A percentile compares a stretch with the other conserved stretches of the same genome.
Conservation (phyloP, 1,284 basidiomycete genomes). For the Malassezia arunalokei region DNA sequence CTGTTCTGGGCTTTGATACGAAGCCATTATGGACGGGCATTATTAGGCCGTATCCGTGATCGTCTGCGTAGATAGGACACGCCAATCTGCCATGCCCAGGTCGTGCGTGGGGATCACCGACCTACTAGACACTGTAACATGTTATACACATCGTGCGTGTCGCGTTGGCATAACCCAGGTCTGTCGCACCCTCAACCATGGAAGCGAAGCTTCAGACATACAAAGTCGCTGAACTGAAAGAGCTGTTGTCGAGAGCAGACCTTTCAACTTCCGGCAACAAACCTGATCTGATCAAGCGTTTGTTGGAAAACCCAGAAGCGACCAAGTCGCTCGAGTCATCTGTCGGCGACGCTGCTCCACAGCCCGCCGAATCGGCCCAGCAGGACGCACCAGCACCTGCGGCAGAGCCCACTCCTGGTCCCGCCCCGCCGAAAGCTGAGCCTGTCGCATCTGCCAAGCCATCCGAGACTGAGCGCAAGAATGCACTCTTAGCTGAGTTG, state of each 20-base stretch:
- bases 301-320: slow-evolving; percentile 36
- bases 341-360: neutral
- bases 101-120: neutral
- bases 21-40: neutral
- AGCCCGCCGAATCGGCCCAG: neutral
- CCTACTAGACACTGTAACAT: too few relatives aligned
- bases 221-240: slow-evolving; percentile 39
- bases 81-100: too few relatives aligned
- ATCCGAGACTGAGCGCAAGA: slow-evolving; percentile 9
- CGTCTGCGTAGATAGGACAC: too few relatives aligned
- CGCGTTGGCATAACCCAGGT: too few relatives aligned
- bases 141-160: too few relatives aligned
- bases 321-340: slow-evolving; percentile 15
- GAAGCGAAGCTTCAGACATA: slow-evolving; percentile 33
- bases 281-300: slow-evolving; percentile 33
- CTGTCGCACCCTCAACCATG: slow-evolving; percentile 13
- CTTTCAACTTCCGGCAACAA: slow-evolving; percentile 35
- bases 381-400: neutral
- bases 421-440: neutral
- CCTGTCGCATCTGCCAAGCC: neutral
- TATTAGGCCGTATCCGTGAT: too few relatives aligned
- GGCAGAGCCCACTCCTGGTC: neutral
- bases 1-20: slow-evolving; percentile 8
- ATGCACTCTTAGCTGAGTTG: slow-evolving; percentile 27
- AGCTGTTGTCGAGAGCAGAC: slow-evolving; percentile 22